These are phyloP conservation scores for Cladophialophora yegresii DNA, from an alignment of 2,329 filamentous ascomycete genomes.

Conservation along the genomic window DNA sequence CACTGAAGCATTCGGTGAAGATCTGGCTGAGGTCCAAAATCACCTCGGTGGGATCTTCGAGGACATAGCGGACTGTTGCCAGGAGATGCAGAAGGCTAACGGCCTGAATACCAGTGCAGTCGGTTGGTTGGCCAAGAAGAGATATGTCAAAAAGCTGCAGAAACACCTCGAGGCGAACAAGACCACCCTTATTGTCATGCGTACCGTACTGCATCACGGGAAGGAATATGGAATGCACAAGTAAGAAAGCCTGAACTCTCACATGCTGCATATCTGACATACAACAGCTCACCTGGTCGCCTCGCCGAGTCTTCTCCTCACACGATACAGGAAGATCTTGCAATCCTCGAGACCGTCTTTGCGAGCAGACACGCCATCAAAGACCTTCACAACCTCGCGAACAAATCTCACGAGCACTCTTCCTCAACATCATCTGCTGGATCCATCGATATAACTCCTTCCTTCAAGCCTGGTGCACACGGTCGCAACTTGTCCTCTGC, in stretches of 20 bases:
- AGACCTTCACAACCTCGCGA: slow-evolving; percentile 27
- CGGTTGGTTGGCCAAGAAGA: slow-evolving; percentile 34
- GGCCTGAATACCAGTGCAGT: slow-evolving; percentile 22
- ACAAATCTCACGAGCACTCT: slow-evolving; percentile 20
- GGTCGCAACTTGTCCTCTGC: slow-evolving; percentile 31
- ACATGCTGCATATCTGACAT: slow-evolving; percentile 6
- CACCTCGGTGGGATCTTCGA: slow-evolving; percentile 35
- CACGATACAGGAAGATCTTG: slow-evolving; percentile 33
- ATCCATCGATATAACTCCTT: slow-evolving; percentile 11
- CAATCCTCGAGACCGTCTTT: slow-evolving; percentile 35
- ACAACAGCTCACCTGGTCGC: slow-evolving; percentile 25
- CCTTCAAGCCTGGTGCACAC: slow-evolving; percentile 31
- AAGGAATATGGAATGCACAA: slow-evolving; percentile 35
- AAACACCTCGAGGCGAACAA: slow-evolving; percentile 37
- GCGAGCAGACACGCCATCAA: slow-evolving; percentile 33
- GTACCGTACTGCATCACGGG: slow-evolving; percentile 36
- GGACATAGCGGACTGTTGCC: slow-evolving; percentile 35
- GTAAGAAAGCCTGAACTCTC: slow-evolving; percentile 17
- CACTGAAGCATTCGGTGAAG: slow-evolving; percentile 34
- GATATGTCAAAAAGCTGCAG: slow-evolving; percentile 33
- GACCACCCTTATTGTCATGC: slow-evolving; percentile 37
- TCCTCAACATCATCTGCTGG: slow-evolving; percentile 15
- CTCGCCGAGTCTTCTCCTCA: slow-evolving; percentile 33
- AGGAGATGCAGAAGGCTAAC: slow-evolving; percentile 34
- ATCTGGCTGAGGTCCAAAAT: slow-evolving; percentile 32